phyloP scores from a whole-genome alignment of 2,329 filamentous ascomycete genomes.

The Sporothrix brunneoviolacea region DNA sequence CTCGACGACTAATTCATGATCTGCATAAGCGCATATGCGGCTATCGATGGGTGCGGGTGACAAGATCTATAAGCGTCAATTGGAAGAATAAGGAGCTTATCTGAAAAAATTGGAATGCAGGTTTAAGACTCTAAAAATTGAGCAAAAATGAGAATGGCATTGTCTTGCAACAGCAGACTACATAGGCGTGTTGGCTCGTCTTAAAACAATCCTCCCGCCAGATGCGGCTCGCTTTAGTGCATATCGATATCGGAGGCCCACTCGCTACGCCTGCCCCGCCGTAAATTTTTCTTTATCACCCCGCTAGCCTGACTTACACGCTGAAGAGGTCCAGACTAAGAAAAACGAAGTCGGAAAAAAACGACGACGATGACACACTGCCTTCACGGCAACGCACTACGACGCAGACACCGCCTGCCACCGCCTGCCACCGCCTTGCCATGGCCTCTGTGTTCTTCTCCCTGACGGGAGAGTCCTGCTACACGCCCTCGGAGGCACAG shows the following conservation, averaged over 20 bases:
- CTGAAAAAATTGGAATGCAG: too few species aligned
- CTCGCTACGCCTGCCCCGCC: constrained; percentile 6
- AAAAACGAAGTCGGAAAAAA: not conserved
- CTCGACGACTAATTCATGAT: too few species aligned
- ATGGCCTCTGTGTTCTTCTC: constrained; percentile 20
- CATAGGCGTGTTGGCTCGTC: too few species aligned
- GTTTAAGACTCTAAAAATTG: too few species aligned
- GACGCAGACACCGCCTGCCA: not conserved
- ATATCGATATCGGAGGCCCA: constrained; percentile 5
- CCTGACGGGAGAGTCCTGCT: constrained; percentile 33
- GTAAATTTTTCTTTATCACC: constrained; percentile 15
- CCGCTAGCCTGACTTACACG: constrained; percentile 10
- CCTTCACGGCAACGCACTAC: not conserved
- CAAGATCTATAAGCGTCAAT: too few species aligned
- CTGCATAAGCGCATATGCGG: too few species aligned
- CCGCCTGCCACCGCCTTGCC: not conserved
- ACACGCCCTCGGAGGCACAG: constrained; percentile 38
- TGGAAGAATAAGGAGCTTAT: too few species aligned
- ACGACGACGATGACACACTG: constrained; percentile 9
- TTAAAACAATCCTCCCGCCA: too few species aligned
- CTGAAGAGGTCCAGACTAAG: not conserved
- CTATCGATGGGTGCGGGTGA: too few species aligned
- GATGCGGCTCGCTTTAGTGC: not conserved
- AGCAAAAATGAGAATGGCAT: too few species aligned
- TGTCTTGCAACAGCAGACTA: too few species aligned